These are phyloP conservation scores for Kwoniella heveanensis DNA, from an alignment of 768 basidiomycete genomes.

Conservation along the genomic window DNA sequence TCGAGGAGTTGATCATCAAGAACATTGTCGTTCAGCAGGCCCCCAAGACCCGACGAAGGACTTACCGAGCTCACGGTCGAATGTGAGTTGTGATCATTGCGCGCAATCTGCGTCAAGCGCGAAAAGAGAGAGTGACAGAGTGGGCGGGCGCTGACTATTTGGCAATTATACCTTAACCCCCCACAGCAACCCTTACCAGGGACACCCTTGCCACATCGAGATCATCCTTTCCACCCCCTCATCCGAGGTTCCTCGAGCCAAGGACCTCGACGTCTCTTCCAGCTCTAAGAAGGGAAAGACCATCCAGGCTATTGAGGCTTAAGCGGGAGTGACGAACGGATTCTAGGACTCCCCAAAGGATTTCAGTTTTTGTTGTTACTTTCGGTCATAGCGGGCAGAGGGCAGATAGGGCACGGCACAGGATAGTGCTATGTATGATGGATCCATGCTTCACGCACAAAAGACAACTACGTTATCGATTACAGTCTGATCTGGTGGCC, in stretches of 20 bases:
- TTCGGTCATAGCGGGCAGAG: neutral
- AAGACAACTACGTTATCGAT: too few species aligned
- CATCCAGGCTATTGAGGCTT: conserved; percentile 55
- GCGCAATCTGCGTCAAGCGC: too few species aligned
- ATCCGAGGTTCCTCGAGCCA: conserved; percentile 86
- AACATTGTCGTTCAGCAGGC: conserved; percentile 99
- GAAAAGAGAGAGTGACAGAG: too few species aligned
- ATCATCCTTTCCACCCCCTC: conserved; percentile 76
- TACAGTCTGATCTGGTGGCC: too few species aligned
- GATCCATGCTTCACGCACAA: conserved; percentile 28
- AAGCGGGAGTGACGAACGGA: conserved; percentile 17
- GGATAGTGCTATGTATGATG: conserved; percentile 40
- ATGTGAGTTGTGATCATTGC: conserved; percentile 49
- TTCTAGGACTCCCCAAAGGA: neutral
- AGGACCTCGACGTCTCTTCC: conserved; percentile 70
- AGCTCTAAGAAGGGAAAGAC: conserved; percentile 54
- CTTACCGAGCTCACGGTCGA: conserved; percentile 71
- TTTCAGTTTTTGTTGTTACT: conserved; percentile 4
- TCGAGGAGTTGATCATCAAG: conserved; percentile 90
- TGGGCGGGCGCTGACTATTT: too few species aligned
- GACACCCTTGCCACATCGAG: conserved; percentile 94
- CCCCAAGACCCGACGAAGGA: conserved; percentile 98
- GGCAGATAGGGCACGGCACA: conserved; percentile 20
- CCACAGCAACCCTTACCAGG: conserved; percentile 87
- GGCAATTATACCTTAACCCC: neutral